Evolutionary conservation across 768 basidiomycete species (phyloP), one percentile per base, ranked within the genome.

Genomic region (Favolaschia claudopus): DNA sequence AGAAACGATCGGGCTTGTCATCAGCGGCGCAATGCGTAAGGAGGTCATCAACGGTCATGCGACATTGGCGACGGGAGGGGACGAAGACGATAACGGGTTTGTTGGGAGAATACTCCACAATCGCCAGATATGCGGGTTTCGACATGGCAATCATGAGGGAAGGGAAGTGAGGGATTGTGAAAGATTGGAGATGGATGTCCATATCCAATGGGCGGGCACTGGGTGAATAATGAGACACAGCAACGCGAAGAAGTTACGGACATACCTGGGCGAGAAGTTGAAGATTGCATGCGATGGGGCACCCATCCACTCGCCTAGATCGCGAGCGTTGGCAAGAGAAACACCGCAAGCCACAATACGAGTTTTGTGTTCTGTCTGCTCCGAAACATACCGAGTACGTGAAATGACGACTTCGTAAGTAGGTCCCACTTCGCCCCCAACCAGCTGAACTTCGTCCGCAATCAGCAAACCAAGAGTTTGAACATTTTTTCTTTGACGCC

Each of bases 81-180:
- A 99, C 96, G 60, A 99, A 99, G 61, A 93, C 77, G 66, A 99
- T 90, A 62, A 95, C 93, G 0, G 96, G 96, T 66, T 92, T 93
- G 5, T 85, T 82, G 0, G 88, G 83, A 0, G 97, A 89, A 63
- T 95, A 89, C 69, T 99, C 96, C 39, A 88, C 78, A 59, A 98
- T 91, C 28, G 96, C 89, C 7, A 99, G 85, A 72, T 98, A 99
- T 0, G 96, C 93, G 0, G 97, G 97, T 71, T 99, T 99, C 9
- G 96, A 95, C 97, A 99, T 99, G 40, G 95, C 85, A 58, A 99
- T 94, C 96, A 99, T 99, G 37, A 99, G 80, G 0, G 95, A 97
- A 0, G 97, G 95, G 86, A 96, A 97, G 70, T 99, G 97, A n/a
- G 95, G 93, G 42, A 95, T 93, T 25, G 85, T 86, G 80, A 97